phyloP scores from a whole-genome alignment of 2,329 filamentous ascomycete genomes.

The Verticillium zaregamsianum region DNA sequence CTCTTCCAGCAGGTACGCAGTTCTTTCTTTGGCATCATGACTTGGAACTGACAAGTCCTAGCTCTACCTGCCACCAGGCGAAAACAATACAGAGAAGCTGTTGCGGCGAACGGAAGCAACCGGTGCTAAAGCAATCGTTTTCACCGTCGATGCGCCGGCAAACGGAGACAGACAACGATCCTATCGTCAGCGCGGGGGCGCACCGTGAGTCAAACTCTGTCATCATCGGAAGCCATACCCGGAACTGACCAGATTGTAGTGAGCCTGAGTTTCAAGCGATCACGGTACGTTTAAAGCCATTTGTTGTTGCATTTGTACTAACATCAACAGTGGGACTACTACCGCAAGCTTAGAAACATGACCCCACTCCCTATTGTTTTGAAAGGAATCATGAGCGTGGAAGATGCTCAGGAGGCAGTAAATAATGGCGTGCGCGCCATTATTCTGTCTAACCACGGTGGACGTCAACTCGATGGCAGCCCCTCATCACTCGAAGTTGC shows the following conservation, averaged over 20 bases:
- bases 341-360: background rate
- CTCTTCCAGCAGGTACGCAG: slow-evolving; percentile 11
- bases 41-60: slow-evolving; percentile 7
- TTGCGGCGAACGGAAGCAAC: slow-evolving; percentile 7
- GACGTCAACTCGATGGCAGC: slow-evolving; percentile 34
- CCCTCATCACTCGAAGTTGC: slow-evolving; percentile 28
- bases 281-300: background rate
- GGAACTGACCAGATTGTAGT: background rate
- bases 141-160: slow-evolving; percentile 16
- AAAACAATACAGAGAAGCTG: slow-evolving; percentile 9
- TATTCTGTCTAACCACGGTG: slow-evolving; percentile 38
- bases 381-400: slow-evolving; percentile 35
- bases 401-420: slow-evolving; percentile 33
- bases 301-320: background rate
- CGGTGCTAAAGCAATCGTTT: slow-evolving; percentile 14
- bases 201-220: background rate
- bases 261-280: background rate
- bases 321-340: background rate
- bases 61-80: slow-evolving; percentile 17
- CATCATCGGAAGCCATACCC: background rate
- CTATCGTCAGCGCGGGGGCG: slow-evolving; percentile 9
- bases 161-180: slow-evolving; percentile 13
- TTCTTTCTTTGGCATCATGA: too few relatives aligned
- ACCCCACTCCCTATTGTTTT: slow-evolving; percentile 29
- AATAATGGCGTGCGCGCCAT: slow-evolving; percentile 33